Percentiles rank a stretch among this genome's conserved stretches.
Evolutionary conservation across 495 filamentous ascomycete species (phyloP).

Genomic region (Penicillium odoratum): DNA sequence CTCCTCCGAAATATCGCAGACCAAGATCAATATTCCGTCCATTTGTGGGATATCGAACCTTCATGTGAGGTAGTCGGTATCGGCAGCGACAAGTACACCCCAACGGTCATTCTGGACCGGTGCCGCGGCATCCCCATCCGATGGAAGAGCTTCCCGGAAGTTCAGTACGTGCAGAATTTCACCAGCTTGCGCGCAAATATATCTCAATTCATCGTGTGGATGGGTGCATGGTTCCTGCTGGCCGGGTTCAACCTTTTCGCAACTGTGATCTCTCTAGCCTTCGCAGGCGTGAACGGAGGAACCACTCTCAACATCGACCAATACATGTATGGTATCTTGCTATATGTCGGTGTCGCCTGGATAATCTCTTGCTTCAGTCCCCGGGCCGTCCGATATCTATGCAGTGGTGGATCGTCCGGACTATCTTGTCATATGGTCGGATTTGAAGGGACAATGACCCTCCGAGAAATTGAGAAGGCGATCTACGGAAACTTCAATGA

Average conservation of each 20-base stretch:
- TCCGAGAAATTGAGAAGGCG: conserved; percentile 10
- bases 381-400: conserved; percentile 18
- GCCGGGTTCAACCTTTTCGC: conserved; percentile 10
- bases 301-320: not conserved
- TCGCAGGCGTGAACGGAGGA: not conserved
- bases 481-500: conserved; percentile 19
- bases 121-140: conserved; percentile 19
- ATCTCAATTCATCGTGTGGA: conserved; percentile 9
- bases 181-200: conserved; percentile 7
- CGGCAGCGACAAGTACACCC: conserved; percentile 12
- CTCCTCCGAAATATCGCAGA: conserved; percentile 18
- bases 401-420: conserved; percentile 12
- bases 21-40: conserved; percentile 14
- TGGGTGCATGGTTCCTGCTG: conserved; percentile 11
- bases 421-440: conserved; percentile 13
- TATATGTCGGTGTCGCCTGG: conserved; percentile 15
- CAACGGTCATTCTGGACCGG: conserved; percentile 16
- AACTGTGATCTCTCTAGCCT: conserved; percentile 4
- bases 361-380: conserved; percentile 19
- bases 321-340: conserved; percentile 8
- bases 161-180: conserved; percentile 13
- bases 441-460: conserved; percentile 17
- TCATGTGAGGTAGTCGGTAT: conserved; percentile 16
- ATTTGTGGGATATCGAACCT: conserved; percentile 18
- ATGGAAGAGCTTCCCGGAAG: conserved; percentile 17